Percentiles rank a stretch among this genome's conserved stretches.
Evolutionary conservation across 768 basidiomycete species (phyloP).

Genomic region (Krasilnikovozyma curviuscula): DNA sequence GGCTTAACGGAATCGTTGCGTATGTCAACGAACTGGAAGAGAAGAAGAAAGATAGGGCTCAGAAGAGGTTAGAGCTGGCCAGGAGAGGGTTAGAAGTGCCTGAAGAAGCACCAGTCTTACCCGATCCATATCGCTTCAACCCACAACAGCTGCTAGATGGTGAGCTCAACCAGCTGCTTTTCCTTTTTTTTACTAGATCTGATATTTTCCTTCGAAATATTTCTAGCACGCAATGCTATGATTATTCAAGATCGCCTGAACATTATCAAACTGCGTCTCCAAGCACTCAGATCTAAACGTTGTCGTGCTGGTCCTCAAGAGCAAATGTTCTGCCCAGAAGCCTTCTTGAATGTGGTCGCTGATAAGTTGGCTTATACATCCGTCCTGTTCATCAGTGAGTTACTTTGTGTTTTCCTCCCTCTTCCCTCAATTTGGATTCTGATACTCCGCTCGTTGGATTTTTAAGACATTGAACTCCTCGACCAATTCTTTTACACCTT

Average conservation of each 20-base stretch:
- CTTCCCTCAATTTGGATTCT: too few relatives aligned
- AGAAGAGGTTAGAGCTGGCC: conserved; percentile 31
- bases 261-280: conserved; percentile 66
- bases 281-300: conserved; percentile 69
- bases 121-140: conserved; percentile 73
- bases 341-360: conserved; percentile 87
- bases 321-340: conserved; percentile 82
- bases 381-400: conserved; percentile 75
- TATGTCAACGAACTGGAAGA: conserved; percentile 73
- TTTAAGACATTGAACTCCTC: conserved; percentile 61
- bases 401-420: neutral
- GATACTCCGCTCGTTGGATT: too few relatives aligned
- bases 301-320: conserved; percentile 74
- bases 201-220: neutral
- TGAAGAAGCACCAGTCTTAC: conserved; percentile 29
- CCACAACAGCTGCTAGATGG: conserved; percentile 83
- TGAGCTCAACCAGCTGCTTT: conserved; percentile 29
- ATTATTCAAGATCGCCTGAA: conserved; percentile 62
- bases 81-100: conserved; percentile 25
- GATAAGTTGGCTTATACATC: conserved; percentile 92
- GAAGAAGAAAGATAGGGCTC: conserved; percentile 43
- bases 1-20: conserved; percentile 51
- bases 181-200: neutral
- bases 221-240: conserved; percentile 75
- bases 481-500: conserved; percentile 94